Base-by-base conservation (phyloP, 2,329 filamentous ascomycete species). In the Pseudocercospora fijiensis region DNA sequence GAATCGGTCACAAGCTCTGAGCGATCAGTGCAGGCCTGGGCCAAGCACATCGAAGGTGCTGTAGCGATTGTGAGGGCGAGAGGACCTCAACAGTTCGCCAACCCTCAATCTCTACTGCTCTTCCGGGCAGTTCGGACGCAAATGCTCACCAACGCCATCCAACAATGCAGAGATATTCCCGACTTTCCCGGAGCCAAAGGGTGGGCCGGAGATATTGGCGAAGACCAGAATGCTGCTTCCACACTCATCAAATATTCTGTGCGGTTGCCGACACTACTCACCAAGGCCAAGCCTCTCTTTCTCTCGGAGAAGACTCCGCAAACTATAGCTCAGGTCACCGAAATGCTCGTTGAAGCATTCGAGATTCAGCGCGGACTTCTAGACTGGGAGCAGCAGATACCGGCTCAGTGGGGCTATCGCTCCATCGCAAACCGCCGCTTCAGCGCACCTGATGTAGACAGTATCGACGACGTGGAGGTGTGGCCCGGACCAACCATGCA, bases 21-120 rank as follows among this genome's bases (percentile, higher is more conserved):
- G 4, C 56, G 60, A 22, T 63, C 64, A 5, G 55, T 59, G 11
- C 37, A 61, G 49, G 60, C 61, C 18, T 63, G 64, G 64, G 61
- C 64, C 3, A 57, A 53, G 16, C 64, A 66, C 26, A 61, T 66
- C 10, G 64, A 63, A 13, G 64, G 64, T 8, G 64, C 64, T 5
- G 56, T 59, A 10, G 62, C 64, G 0, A 52, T 66, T 5, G 45
- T 66, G 16, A 58, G 33, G n/a, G 57, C 64, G 1, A 58, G 61
- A n/a, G 61, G 64, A 4, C 20, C 41, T 2, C 33, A 63, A 11
- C 53, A 66, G 28, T 58, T 61, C 10, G 28, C 58, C 13, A 27
- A 63, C n/a, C n/a, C 30, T 4, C 41, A 57, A n/a, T 58, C 61
- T 26, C 33, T 60, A 7, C 51, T 62, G 6, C 52, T 65, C 18